Percentiles rank a stretch among this genome's conserved stretches.
Conservation (phyloP, 176 grass and related monocot genomes). For the Miscanthus lutarioriparius region DNA sequence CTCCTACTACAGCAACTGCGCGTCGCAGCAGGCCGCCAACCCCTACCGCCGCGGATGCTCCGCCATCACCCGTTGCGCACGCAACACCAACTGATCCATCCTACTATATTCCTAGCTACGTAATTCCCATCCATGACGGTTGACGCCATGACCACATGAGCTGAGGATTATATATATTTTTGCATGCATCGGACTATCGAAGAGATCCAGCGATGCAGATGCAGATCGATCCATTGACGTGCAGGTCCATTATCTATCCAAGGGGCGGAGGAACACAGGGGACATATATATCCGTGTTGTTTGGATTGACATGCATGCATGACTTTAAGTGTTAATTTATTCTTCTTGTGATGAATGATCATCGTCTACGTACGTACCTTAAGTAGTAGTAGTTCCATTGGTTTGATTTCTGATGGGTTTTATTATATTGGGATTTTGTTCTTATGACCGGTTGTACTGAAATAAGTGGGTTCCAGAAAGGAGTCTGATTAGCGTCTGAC, state of each 20-base stretch:
- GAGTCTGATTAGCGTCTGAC: neutral
- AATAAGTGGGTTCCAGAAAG: neutral
- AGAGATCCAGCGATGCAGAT: neutral
- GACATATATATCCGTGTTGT: neutral
- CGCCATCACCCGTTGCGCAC: slow-evolving; percentile 67
- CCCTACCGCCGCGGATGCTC: slow-evolving; percentile 77
- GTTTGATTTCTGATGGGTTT: neutral
- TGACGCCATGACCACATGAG: too few relatives aligned
- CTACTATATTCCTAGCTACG: too few relatives aligned
- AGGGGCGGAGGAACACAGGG: neutral
- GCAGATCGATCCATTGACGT: neutral
- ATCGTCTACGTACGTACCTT: neutral
- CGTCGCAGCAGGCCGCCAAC: slow-evolving; percentile 27
- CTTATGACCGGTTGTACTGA: neutral
- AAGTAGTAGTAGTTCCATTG: neutral
- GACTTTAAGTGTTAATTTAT: neutral
- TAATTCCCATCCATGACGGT: too few relatives aligned
- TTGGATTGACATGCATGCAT: neutral
- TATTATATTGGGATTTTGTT: neutral
- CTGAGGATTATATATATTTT: neutral
- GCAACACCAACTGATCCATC: slow-evolving; percentile 34
- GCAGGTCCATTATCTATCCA: neutral
- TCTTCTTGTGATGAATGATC: neutral
- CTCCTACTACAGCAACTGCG: slow-evolving; percentile 88
- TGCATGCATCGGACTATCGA: neutral